Percentiles rank a stretch among this genome's conserved stretches.
Evolutionary conservation across 352 stramenopile species (phyloP).

Genomic region (Nothophytophthora sp.): DNA sequence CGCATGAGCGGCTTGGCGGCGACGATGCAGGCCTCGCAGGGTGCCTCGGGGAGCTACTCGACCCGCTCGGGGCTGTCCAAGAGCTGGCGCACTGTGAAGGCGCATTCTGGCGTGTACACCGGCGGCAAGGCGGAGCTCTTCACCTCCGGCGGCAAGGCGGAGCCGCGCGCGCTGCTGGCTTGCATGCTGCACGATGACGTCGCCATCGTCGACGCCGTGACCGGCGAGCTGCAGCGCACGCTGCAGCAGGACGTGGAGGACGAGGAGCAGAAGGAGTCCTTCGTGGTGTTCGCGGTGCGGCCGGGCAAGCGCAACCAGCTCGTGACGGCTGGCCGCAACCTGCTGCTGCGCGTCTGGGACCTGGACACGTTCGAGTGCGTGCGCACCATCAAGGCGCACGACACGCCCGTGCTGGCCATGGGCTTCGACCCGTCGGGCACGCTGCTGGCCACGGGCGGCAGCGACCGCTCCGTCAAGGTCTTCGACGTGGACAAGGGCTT

Average conservation of each 20-base stretch:
- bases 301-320: constrained; percentile 76
- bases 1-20: constrained; percentile 18
- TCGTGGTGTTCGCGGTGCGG: constrained; percentile 80
- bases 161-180: constrained; percentile 45
- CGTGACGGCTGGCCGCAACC: constrained; percentile 82
- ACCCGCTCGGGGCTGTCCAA: constrained; percentile 72
- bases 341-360: constrained; percentile 86
- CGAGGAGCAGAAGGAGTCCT: constrained; percentile 82
- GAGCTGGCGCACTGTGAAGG: constrained; percentile 77
- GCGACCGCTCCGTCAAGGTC: constrained; percentile 95
- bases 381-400: constrained; percentile 74
- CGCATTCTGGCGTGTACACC: constrained; percentile 80
- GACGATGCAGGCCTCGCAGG: constrained; percentile 2
- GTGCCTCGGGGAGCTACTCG: constrained; percentile 50
- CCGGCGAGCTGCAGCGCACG: constrained; percentile 69
- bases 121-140: constrained; percentile 81
- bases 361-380: constrained; percentile 78
- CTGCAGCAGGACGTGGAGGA: constrained; percentile 78
- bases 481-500: constrained; percentile 93
- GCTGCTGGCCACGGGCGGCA: constrained; percentile 95
- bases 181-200: constrained; percentile 88
- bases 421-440: constrained; percentile 90
- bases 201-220: constrained; percentile 70
- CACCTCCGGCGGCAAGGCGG: constrained; percentile 7
- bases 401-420: constrained; percentile 86